Percentiles rank a stretch among this genome's conserved stretches.
These are phyloP conservation scores for Pseudotsuga menziesii DNA, from an alignment of 75 land plant species.

Conservation along the genomic window DNA sequence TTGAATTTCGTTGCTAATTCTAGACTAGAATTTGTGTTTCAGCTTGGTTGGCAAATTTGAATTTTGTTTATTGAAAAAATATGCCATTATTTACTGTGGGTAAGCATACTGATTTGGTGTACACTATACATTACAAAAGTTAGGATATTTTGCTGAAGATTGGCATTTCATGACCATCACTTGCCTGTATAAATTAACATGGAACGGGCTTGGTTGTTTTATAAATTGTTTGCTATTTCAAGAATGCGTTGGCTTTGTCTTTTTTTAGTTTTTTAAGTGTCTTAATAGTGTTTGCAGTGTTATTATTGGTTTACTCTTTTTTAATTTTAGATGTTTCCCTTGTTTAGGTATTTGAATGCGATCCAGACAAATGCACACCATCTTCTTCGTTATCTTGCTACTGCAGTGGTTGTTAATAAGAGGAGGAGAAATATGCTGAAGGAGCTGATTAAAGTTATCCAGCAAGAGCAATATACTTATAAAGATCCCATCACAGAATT, in stretches of 20 bases:
- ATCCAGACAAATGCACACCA: slow-evolving; percentile 98
- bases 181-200: neutral
- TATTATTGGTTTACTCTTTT: neutral
- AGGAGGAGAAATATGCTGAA: slow-evolving; percentile 83
- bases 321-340: neutral
- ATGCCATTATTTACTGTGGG: neutral
- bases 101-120: neutral
- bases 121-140: neutral
- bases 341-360: slow-evolving; percentile 83
- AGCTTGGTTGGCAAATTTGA: neutral
- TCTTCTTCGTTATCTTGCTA: slow-evolving; percentile 87
- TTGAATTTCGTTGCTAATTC: neutral
- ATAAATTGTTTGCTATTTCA: too few relatives aligned
- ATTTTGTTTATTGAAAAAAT: too few relatives aligned
- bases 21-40: neutral
- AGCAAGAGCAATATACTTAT: slow-evolving; percentile 87
- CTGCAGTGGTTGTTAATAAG: slow-evolving; percentile 90
- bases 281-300: too few relatives aligned
- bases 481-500: slow-evolving; percentile 97
- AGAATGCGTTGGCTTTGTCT: too few relatives aligned
- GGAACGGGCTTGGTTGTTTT: neutral
- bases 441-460: slow-evolving; percentile 91
- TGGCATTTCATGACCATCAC: neutral
- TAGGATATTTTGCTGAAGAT: neutral
- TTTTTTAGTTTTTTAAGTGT: too few relatives aligned